These are phyloP conservation scores for Cyberlindnera xishuangbannaensis DNA, from an alignment of 805 yeast species.

Conservation along the genomic window DNA sequence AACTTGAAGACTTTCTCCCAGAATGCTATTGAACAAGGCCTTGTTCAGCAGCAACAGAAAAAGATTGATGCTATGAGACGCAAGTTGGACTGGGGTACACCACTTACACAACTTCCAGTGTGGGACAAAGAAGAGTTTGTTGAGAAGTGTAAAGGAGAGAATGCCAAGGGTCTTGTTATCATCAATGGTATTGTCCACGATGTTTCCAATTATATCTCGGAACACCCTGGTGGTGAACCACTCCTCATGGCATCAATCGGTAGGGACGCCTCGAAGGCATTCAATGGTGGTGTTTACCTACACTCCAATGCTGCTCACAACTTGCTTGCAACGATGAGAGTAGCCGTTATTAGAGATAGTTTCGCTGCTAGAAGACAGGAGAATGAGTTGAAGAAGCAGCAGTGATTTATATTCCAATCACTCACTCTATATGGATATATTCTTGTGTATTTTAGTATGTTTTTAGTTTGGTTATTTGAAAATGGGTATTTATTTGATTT, in stretches of 20 bases:
- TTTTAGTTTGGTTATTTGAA: constrained; percentile 3
- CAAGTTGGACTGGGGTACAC: constrained; percentile 70
- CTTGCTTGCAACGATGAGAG: constrained; percentile 77
- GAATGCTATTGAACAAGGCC: constrained; percentile 77
- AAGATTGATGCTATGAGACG: constrained; percentile 59
- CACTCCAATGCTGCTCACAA: constrained; percentile 87
- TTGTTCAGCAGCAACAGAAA: constrained; percentile 79
- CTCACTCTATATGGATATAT: background rate
- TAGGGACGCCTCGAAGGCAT: constrained; percentile 81
- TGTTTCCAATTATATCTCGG: constrained; percentile 58
- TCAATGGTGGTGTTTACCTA: constrained; percentile 81
- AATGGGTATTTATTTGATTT: too few species aligned
- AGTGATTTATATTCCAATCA: constrained; percentile 6
- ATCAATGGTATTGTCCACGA: constrained; percentile 79
- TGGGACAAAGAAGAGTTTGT: constrained; percentile 65
- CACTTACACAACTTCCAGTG: constrained; percentile 59
- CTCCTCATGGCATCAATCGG: constrained; percentile 65
- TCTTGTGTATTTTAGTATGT: constrained; percentile 1
- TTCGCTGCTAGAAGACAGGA: constrained; percentile 33
- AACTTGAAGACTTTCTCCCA: constrained; percentile 73
- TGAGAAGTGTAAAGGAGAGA: constrained; percentile 34
- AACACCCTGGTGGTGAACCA: constrained; percentile 84
- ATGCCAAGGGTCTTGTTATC: constrained; percentile 50
- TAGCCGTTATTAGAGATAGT: constrained; percentile 69
- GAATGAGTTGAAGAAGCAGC: constrained; percentile 17